Evolutionary conservation across 495 filamentous ascomycete genomes (phyloP), one percentile per base, ranked within the genome.

Genomic region (Umbilicaria muhlenbergii): DNA sequence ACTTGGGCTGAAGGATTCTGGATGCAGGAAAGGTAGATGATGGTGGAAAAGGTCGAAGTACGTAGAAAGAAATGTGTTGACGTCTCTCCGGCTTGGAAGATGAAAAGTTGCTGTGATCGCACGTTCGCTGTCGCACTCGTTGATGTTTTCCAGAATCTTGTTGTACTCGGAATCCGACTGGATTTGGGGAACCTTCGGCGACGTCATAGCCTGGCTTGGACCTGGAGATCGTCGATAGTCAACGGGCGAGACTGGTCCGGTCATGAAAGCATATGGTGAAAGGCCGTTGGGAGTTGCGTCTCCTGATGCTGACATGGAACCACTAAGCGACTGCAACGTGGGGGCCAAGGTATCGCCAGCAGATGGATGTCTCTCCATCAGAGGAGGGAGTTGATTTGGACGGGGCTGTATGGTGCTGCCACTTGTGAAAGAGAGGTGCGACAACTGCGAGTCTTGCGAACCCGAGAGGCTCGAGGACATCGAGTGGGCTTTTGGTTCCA

Each of bases 1-100:
- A 5, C 81, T 77, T 10, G 86, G 85, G 46, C 77, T 72, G 67
- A 98, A 96, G 0, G 91, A 91, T 40, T 85, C 80, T 41, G 87
- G 86, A 58, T 96, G 91, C 54, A 98, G 66, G 73, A 98, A 96
- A 1, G 91, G 91, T 48, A 98, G 67, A 57, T 98, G 91, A 49
- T 91, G 92, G 58, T 98, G 91, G 62, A 96, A 96, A 54, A 94
- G 68, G 53, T 83, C 86, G 64, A 95, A 98, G 71, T 98, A 98
- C 2, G 88, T 94, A 15, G 87, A 78, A 33, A 96, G 69, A 56
- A 89, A 94, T 51, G 83, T 73, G 62, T 98, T 96, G 52, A 96
- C 60, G 14, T 81, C 80, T 17, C 70, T 63, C 38, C 81, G 70
- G 53, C 68, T 76, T 10, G 91, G 92, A 17, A 94, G 73, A 51